Evolutionary conservation across 2,329 filamentous ascomycete genomes (phyloP), one percentile per base, ranked within the genome.

Genomic region (Fusarium redolens): DNA sequence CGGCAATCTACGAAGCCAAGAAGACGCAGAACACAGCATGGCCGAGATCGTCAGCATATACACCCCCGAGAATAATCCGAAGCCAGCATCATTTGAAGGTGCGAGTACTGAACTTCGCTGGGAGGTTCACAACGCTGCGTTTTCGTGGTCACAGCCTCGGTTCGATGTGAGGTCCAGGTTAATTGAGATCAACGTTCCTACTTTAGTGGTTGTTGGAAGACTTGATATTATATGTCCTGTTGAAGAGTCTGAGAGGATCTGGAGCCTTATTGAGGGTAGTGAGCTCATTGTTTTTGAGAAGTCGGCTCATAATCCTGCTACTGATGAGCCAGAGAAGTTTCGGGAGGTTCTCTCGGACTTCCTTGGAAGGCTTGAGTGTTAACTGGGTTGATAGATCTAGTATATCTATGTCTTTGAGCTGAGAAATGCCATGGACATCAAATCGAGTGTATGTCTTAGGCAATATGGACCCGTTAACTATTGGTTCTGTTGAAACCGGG

Each of bases 81-180:
- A 40, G 14, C 48, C 55, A 9, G 48, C 14, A 2, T 5, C 43
- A 0, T 61, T 68, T 2, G 65, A 67, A 3, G 64, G 54, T 1
- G 31, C 41, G 6, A 4, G 8, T 25, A 4, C 33, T 6, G 22
- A 55, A 7, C 55, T 68, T 25, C 63, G 31, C 14, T 68, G 65
- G 55, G 33, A 68, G 11, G 55, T 68, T 13, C 65, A 68, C 33
- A 68, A 68, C 20, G 43, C 65, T 13, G 63, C 63, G 0, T 68
- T 68, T 13, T 68, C 65, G 0, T 40, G 45, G 43, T 40, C 48
- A 11, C 65, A 68, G 13, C 65, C 65, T 41, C 48, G 48, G 4
- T 68, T 68, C 6, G 65, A 68, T n/a, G 63, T 61, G 6, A 57
- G 55, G 4, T 20, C 12, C 1, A 55, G 43, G 15, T 5, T 68